Evolutionary conservation across 805 yeast species (phyloP).

Genomic region (Yamadazyma philogaea): DNA sequence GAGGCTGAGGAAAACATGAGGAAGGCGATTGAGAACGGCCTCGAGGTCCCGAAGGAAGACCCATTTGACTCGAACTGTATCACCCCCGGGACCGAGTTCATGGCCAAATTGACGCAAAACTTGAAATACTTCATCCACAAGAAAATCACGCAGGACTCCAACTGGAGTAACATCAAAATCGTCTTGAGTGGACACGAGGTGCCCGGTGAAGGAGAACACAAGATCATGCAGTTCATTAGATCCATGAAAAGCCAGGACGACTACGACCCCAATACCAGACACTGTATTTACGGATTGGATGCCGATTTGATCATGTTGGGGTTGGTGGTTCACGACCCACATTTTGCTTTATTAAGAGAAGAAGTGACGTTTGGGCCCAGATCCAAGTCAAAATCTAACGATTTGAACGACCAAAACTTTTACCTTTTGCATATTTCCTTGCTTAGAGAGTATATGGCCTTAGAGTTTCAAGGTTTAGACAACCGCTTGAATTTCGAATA

Average conservation of each 20-base stretch:
- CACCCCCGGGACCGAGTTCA: conserved; percentile 96
- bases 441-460: conserved; percentile 84
- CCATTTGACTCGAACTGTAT: conserved; percentile 91
- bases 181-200: conserved; percentile 91
- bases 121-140: conserved; percentile 85
- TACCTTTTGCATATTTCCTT: conserved; percentile 79
- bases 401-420: conserved; percentile 74
- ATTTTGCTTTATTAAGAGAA: conserved; percentile 89
- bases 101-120: conserved; percentile 81
- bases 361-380: conserved; percentile 84
- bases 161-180: conserved; percentile 77
- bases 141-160: conserved; percentile 79
- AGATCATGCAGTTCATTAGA: conserved; percentile 90
- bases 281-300: conserved; percentile 93
- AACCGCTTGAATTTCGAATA: conserved; percentile 64
- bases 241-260: conserved; percentile 67
- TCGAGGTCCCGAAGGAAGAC: conserved; percentile 72
- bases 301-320: conserved; percentile 96
- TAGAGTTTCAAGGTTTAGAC: conserved; percentile 75
- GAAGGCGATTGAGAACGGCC: conserved; percentile 72
- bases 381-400: conserved; percentile 35
- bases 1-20: conserved; percentile 81
- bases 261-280: conserved; percentile 79
- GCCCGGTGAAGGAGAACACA: conserved; percentile 99
- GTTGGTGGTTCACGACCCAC: conserved; percentile 90